Evolutionary conservation across 2,329 filamentous ascomycete genomes (phyloP), one percentile per base, ranked within the genome.

Genomic region (Phyllosticta citriasiana): DNA sequence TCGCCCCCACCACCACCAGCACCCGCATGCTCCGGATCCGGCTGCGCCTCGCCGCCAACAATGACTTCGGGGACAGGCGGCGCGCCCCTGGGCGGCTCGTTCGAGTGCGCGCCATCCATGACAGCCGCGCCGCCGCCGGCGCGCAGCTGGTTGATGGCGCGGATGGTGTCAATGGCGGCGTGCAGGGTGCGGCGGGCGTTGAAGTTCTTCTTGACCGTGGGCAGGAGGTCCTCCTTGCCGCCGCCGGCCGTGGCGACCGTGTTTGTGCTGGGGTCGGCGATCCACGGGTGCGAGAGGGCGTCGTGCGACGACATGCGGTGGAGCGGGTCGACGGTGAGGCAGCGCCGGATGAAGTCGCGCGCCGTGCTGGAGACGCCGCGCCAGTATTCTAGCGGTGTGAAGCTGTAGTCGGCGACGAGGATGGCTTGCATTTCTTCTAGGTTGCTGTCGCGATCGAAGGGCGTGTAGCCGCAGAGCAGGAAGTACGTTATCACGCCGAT

Each of bases 361-460:
- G 93, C 78, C 56, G 60, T 83, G 58, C 87, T 81, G 25, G 91
- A 96, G 64, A 99, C 93, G 63, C 90, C 91, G 64, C 92, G 88
- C 94, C 94, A 99, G 81, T 97, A 97, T 73, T 97, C 93, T 64
- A 89, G 78, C 1, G 94, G 94, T 3, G 90, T 93, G 76, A 97
- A 99, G 71, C 86, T 89, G 80, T 97, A 99, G 78, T 97, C 93
- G 63, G 94, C 94, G 64, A 91, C 89, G 61, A 97, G 84, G 72
- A 99, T 99, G 68, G 94, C 94, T 78, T 97, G 93, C 93, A 99
- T 97, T 78, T 99, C 94, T 78, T 99, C 94, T 70, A 97, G 87
- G 76, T 99, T 96, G 68, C 87, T 93, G 75, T 97, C 94, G 61
- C 94, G 88, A 76, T 99, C 94, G 73, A 99, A 99, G 12, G 94